phyloP scores from a whole-genome alignment of 352 stramenopile species.

The Phytophthora uliginosa region DNA sequence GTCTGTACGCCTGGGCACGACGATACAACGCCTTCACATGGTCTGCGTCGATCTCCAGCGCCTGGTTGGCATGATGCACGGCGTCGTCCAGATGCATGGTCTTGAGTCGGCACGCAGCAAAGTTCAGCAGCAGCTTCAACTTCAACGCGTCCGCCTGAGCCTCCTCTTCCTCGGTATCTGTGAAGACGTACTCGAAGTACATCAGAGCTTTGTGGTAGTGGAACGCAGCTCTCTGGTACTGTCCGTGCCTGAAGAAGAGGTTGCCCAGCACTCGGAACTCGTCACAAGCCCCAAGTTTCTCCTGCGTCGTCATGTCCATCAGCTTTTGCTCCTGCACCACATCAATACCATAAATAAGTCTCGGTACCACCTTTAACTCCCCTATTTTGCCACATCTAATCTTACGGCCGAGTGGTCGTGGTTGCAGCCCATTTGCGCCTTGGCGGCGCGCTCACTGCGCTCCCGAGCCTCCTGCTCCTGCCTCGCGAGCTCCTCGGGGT shows the following conservation, averaged over 20 bases:
- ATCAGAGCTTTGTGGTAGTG: conserved; percentile 88
- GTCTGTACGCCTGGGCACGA: conserved; percentile 67
- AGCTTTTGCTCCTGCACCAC: conserved; percentile 79
- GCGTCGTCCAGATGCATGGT: conserved; percentile 78
- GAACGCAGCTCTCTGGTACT: conserved; percentile 84
- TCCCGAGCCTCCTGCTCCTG: conserved; percentile 72
- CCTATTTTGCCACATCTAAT: conserved; percentile 8
- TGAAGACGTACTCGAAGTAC: conserved; percentile 92
- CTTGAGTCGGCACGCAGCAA: conserved; percentile 78
- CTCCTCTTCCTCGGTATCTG: conserved; percentile 70
- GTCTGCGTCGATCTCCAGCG: conserved; percentile 59
- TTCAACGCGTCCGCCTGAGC: conserved; percentile 57
- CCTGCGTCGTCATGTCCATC: conserved; percentile 85
- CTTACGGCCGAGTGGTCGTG: conserved; percentile 85
- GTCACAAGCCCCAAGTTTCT: conserved; percentile 74
- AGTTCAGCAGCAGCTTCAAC: conserved; percentile 78
- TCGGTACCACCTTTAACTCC: conserved; percentile 6
- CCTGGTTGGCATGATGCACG: conserved; percentile 70
- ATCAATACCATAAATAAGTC: conserved; percentile 17
- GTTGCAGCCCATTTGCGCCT: conserved; percentile 72
- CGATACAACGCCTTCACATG: conserved; percentile 81
- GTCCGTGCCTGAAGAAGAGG: conserved; percentile 79
- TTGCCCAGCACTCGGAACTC: conserved; percentile 79
- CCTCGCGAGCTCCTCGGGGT: conserved; percentile 80
- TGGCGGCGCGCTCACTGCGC: conserved; percentile 62